Base-by-base conservation (phyloP, 2,329 filamentous ascomycete species). In the Curvularia hawaiiensis region DNA sequence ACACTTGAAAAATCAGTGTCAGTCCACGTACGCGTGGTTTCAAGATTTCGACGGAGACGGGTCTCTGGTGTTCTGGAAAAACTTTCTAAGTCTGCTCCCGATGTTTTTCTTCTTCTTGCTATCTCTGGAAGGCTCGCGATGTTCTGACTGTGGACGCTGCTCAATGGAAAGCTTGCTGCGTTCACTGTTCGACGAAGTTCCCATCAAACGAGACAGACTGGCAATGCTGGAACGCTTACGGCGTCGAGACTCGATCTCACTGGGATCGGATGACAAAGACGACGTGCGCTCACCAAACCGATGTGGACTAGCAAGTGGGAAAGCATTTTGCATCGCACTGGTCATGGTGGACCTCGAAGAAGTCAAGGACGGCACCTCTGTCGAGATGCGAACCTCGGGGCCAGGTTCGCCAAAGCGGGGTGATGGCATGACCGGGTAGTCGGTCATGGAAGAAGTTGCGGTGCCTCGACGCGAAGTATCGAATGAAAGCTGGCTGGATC, bases 281-380 rank as follows among this genome's bases (percentile, higher is more conserved):
- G 77, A 66, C 3, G 75, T 77, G 39, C 74, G 75, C 33, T 78
- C 73, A 43, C 75, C 75, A 50, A 67, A 69, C 46, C 82, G 80
- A 8, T 81, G 80, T 56, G 76, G 75, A 58, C 74, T 70, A 22
- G 62, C 61, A 56, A 76, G 56, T 52, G 80, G 68, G 48, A 70
- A 77, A 44, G 83, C 82, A 35, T 79, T 79, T 66, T 89, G 90
- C 64, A 90, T 87, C 45, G 86, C 84, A 7, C 88, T 84, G 18
- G 81, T 89, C 85, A 89, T 91, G 10, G 89, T 91, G 10, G 90
- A 92, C 64, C 89, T 87, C 70, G 88, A 91, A 69, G 89, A 92
- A 1, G 89, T 90, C 62, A 88, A 77, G 2, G 90, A 92, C 3
- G 90, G 89, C 14, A 91, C 86, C 64, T 91, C 90, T 61, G 90